phyloP scores from a whole-genome alignment of 768 basidiomycete species.

The Leccinum disarticulatum region DNA sequence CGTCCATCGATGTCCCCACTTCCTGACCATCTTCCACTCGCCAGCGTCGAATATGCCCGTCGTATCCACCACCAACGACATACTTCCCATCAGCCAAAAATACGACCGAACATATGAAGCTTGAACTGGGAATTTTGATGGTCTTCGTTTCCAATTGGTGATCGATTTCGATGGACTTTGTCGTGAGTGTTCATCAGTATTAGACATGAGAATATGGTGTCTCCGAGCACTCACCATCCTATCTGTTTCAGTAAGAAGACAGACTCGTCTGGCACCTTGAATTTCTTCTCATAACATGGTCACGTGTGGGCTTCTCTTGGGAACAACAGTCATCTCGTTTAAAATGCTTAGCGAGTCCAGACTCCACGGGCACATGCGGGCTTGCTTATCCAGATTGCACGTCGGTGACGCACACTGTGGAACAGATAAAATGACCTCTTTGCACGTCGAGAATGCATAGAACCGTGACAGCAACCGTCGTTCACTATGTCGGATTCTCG shows the following conservation, averaged over 20 bases:
- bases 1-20: not conserved
- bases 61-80: slow-evolving; percentile 3
- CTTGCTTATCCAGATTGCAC: no score
- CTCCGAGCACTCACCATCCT: not conserved
- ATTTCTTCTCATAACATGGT: not conserved
- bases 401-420: not conserved
- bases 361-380: no score
- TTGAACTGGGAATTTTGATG: not conserved
- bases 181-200: not conserved
- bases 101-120: not conserved
- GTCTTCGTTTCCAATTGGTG: not conserved
- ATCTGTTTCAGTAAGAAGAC: no score
- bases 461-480: not conserved
- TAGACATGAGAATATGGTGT: not conserved
- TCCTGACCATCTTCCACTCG: not conserved
- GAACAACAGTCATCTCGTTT: no score
- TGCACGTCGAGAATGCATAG: not conserved
- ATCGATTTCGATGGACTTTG: not conserved
- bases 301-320: not conserved
- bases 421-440: slow-evolving; percentile 12
- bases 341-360: no score
- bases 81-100: slow-evolving; percentile 5
- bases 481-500: slow-evolving; percentile 19
- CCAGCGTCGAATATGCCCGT: slow-evolving; percentile 4
- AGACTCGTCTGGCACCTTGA: no score